Conservation (phyloP, 2,329 filamentous ascomycete species). For the Dothistroma pini region DNA sequence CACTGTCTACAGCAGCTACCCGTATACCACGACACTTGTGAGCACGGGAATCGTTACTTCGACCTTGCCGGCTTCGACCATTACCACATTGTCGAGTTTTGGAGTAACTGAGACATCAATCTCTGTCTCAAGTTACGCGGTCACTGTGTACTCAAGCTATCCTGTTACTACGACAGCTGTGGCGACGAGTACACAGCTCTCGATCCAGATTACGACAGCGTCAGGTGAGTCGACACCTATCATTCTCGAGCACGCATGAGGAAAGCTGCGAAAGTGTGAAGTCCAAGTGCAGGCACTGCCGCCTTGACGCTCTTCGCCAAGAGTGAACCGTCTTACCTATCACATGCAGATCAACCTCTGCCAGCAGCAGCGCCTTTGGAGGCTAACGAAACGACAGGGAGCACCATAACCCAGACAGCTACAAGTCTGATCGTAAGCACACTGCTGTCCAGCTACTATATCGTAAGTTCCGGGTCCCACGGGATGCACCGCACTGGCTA, state of each 20-base stretch:
- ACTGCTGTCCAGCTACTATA: neutral
- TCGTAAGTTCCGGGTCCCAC: neutral
- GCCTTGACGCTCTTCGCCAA: neutral
- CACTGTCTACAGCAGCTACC: neutral
- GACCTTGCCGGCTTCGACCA: neutral
- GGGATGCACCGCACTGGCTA: neutral
- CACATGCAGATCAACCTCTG: neutral
- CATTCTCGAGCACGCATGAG: neutral
- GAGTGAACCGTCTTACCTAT: neutral
- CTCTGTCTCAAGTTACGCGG: neutral
- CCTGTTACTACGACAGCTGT: slow-evolving; percentile 1
- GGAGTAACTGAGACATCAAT: neutral
- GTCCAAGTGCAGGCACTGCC: neutral
- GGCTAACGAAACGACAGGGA: neutral
- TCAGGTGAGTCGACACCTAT: neutral
- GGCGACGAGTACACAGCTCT: neutral
- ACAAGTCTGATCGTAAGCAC: neutral
- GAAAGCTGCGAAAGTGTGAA: neutral
- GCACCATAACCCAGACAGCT: slow-evolving; percentile 1
- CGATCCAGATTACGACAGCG: neutral
- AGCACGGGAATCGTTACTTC: neutral
- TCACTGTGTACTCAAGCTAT: slow-evolving; percentile 1
- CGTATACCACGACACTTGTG: neutral
- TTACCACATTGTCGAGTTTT: slow-evolving; percentile 1
- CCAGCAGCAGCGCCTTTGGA: neutral